Base-by-base conservation (phyloP, 306 rosid genomes). In the Herpetospermum pedunculosum region DNA sequence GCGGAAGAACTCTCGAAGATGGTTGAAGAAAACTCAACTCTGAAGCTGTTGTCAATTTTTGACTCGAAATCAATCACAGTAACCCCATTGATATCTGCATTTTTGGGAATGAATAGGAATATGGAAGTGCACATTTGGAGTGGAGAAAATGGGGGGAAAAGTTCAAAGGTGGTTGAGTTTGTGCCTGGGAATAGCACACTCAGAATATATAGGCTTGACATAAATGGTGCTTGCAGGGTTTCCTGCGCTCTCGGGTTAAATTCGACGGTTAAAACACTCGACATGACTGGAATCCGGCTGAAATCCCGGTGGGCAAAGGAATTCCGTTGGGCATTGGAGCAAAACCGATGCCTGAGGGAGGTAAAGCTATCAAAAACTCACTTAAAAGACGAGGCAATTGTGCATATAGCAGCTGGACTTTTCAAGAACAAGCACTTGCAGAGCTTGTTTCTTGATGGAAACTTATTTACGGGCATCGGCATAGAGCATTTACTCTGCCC, bases 81-180 rank as follows among this genome's bases (percentile, higher is more conserved):
- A 49, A 88, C 96, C 2, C 92, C 97, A 38, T 90, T 95, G 62
- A 81, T 89, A 69, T 89, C 96, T 37, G 91, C 99, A 23, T 92
- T 91, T 80, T 84, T 95, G 76, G 96, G 92, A 3, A 88, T 95
- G 76, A 95, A 95, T 72, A 80, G 97, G 70, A 53, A 81, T 0
- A 85, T 81, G 92, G 97, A 95, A 77, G 89, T 91, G 77, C 92
- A 95, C 79, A 78, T 95, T 80, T 91, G 99, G 99, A 81, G 89
- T 73, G 90, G 92, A 41, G 89, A 85, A 78, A 87, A 87, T 63
- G 87, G 96, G 0, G 92, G 82, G 2, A 89, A 53, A 52, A 87
- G 81, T 74, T 91, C 88, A 0, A 91, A 91, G 83, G 92, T 94
- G 47, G 97, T 94, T 30, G 99, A 94, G 81, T 91, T 95, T 84